Evolutionary conservation across 805 yeast genomes (phyloP).

Genomic region (Torulaspora gathmanii): DNA sequence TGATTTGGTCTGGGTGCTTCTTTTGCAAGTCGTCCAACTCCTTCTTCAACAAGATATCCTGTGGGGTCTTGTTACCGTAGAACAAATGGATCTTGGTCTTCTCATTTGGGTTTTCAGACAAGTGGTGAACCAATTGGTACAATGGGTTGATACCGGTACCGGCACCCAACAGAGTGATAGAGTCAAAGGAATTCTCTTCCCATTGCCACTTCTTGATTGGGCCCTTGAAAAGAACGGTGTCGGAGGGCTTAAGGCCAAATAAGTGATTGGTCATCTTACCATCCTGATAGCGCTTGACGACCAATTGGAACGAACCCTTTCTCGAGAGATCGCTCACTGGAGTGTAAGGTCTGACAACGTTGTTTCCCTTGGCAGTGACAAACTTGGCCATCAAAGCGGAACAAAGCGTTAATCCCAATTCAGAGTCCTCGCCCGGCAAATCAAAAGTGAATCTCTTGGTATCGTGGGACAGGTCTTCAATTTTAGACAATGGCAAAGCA

Average conservation of each 20-base stretch:
- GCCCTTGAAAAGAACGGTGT: slow-evolving; percentile 86
- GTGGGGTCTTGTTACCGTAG: slow-evolving; percentile 72
- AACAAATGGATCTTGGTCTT: slow-evolving; percentile 80
- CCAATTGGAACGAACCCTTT: slow-evolving; percentile 71
- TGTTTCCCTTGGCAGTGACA: slow-evolving; percentile 76
- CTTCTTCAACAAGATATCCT: slow-evolving; percentile 75
- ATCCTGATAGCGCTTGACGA: slow-evolving; percentile 76
- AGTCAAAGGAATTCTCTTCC: slow-evolving; percentile 77
- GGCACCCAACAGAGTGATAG: slow-evolving; percentile 83
- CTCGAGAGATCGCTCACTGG: slow-evolving; percentile 70
- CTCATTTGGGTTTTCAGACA: slow-evolving; percentile 76
- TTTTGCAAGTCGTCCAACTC: slow-evolving; percentile 58
- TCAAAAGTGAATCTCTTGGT: slow-evolving; percentile 68
- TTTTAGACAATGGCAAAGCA: slow-evolving; percentile 51
- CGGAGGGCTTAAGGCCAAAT: slow-evolving; percentile 65
- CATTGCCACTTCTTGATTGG: slow-evolving; percentile 90
- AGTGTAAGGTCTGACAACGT: slow-evolving; percentile 85
- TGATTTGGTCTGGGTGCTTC: slow-evolving; percentile 72
- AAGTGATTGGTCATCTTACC: slow-evolving; percentile 83
- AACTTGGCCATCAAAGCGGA: slow-evolving; percentile 77
- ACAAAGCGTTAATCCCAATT: slow-evolving; percentile 73
- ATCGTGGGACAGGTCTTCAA: slow-evolving; percentile 50
- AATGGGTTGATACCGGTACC: slow-evolving; percentile 97
- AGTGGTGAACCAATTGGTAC: slow-evolving; percentile 76
- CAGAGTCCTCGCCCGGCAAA: slow-evolving; percentile 60